Conservation (phyloP, 2,329 filamentous ascomycete species). For the Fonsecaea monophora region DNA sequence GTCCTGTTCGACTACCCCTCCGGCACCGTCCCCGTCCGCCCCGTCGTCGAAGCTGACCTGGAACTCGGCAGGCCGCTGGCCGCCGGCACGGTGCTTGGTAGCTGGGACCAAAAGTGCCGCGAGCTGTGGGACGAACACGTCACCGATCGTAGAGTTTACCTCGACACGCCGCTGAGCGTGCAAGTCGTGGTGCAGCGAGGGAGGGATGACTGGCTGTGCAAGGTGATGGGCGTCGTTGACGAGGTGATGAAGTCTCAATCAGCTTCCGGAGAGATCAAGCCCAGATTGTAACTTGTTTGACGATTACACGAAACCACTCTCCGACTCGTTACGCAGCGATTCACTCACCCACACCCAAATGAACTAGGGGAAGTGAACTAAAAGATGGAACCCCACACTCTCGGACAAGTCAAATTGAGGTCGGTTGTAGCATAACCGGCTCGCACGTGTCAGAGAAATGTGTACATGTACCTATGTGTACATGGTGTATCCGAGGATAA, state of each 20-base stretch:
- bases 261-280: conserved; percentile 4
- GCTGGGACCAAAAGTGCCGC: conserved; percentile 67
- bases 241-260: conserved; percentile 45
- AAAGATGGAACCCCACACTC: no score
- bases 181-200: conserved; percentile 64
- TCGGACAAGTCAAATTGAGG: no score
- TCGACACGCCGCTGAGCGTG: conserved; percentile 62
- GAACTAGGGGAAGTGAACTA: neutral
- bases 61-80: conserved; percentile 55
- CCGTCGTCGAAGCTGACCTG: conserved; percentile 58
- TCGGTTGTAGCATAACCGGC: no score
- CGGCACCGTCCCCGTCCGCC: conserved; percentile 62
- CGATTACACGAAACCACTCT: neutral
- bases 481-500: no score
- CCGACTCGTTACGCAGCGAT: no score
- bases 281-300: conserved; percentile 20
- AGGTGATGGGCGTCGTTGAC: conserved; percentile 63
- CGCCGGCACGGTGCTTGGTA: conserved; percentile 51
- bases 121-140: conserved; percentile 62
- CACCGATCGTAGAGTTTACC: conserved; percentile 60
- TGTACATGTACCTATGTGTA: no score
- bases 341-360: no score
- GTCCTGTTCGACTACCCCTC: conserved; percentile 69
- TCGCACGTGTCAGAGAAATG: no score
- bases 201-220: conserved; percentile 61